Evolutionary conservation across 441 rosid genomes (phyloP).

Genomic region (Pelargonium citronellum): DNA sequence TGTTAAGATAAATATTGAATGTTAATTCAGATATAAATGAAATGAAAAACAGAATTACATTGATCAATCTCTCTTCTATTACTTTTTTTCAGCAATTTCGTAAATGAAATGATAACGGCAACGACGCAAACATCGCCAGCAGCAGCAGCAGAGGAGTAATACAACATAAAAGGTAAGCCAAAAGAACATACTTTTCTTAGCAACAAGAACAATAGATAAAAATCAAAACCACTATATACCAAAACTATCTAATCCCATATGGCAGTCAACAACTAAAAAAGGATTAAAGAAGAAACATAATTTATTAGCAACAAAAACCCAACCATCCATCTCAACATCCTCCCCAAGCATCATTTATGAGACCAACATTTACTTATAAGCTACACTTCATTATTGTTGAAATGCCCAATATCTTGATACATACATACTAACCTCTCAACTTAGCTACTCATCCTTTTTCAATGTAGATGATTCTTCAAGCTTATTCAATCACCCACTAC

Average conservation of each 20-base stretch:
- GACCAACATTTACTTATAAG: too few relatives aligned
- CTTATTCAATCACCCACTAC: too few relatives aligned
- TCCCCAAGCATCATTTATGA: too few relatives aligned
- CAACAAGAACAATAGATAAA: neutral
- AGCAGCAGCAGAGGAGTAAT: too few relatives aligned
- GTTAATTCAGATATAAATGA: neutral
- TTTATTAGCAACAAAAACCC: neutral
- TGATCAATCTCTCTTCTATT: neutral
- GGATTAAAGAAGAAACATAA: neutral
- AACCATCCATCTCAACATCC: too few relatives aligned
- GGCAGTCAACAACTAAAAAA: neutral
- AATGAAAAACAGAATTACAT: slow-evolving; percentile 1
- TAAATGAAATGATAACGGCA: too few relatives aligned
- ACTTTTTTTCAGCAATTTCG: neutral
- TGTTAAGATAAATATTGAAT: neutral
- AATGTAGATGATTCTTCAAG: too few relatives aligned
- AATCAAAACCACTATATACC: neutral
- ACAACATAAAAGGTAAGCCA: neutral
- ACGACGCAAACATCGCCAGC: too few relatives aligned
- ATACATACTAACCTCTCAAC: too few relatives aligned
- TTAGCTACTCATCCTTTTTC: too few relatives aligned
- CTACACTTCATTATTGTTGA: too few relatives aligned
- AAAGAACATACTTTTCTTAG: neutral
- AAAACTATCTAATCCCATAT: neutral
- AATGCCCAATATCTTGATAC: too few relatives aligned